phyloP scores from a whole-genome alignment of 768 basidiomycete genomes.

The Xanthoconium stramineum region DNA sequence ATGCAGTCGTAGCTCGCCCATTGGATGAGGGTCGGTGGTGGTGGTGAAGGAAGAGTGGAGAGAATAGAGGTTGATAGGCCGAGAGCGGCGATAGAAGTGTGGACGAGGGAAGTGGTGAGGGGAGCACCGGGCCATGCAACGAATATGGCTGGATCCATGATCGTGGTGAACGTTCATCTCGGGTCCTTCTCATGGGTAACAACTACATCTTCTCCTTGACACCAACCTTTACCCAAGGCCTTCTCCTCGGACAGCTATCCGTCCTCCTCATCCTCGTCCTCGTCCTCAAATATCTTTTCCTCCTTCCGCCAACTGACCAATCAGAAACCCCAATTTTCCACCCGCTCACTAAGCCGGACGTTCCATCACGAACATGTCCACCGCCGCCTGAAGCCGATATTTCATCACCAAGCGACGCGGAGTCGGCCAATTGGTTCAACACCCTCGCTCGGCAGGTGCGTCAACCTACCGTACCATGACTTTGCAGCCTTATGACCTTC shows the following conservation, averaged over 20 bases:
- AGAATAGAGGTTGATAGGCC: constrained; percentile 30
- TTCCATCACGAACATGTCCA: constrained; percentile 38
- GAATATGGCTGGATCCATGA: constrained; percentile 31
- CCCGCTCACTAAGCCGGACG: constrained; percentile 51
- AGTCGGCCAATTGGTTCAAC: constrained; percentile 93
- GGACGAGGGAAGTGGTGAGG: constrained; percentile 49
- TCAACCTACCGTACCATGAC: background rate
- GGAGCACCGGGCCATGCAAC: constrained; percentile 55
- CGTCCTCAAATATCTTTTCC: constrained; percentile 93
- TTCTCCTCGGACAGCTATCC: constrained; percentile 89
- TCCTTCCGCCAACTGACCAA: constrained; percentile 67
- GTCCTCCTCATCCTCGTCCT: constrained; percentile 73
- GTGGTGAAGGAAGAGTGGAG: constrained; percentile 21
- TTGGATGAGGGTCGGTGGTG: constrained; percentile 45
- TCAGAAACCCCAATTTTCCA: constrained; percentile 59
- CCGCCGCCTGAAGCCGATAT: constrained; percentile 5
- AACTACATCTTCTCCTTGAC: constrained; percentile 71
- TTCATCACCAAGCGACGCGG: constrained; percentile 34
- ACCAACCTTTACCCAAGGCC: constrained; percentile 93
- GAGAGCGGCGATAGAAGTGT: constrained; percentile 37
- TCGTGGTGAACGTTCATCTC: background rate
- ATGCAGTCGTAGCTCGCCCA: constrained; percentile 91
- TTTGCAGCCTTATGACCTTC: background rate
- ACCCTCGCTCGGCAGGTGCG: constrained; percentile 75
- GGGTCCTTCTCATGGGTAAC: constrained; percentile 22